Conservation (phyloP, 257 asterid species). For the Penstemon barbatus region DNA sequence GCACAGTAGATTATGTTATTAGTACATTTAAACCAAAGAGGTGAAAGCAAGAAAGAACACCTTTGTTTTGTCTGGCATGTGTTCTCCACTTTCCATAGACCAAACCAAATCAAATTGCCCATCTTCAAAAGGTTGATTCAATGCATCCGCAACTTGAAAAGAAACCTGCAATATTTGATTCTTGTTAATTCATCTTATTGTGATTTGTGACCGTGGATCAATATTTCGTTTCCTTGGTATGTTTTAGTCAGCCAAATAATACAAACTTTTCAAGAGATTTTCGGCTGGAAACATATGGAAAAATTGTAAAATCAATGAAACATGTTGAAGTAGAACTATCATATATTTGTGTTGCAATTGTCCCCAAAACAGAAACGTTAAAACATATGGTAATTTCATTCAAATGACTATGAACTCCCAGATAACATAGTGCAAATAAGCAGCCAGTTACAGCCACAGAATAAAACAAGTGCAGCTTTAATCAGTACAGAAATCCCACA, state of each 20-base stretch:
- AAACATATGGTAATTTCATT: too few relatives aligned
- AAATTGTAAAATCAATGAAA: too few relatives aligned
- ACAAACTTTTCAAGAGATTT: too few relatives aligned
- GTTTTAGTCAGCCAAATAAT: too few relatives aligned
- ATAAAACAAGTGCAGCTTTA: not conserved
- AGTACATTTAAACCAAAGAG: not conserved
- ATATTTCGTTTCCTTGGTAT: too few relatives aligned
- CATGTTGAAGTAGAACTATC: too few relatives aligned
- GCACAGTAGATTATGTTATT: not conserved
- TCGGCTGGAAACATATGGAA: too few relatives aligned
- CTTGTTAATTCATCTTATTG: not conserved
- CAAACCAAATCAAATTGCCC: conserved; percentile 83
- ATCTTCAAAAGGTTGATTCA: conserved; percentile 92
- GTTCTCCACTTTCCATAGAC: conserved; percentile 99
- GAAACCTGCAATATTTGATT: conserved; percentile 52
- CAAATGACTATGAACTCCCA: not conserved
- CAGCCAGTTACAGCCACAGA: not conserved
- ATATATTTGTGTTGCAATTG: too few relatives aligned
- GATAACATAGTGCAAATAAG: not conserved
- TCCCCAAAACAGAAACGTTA: too few relatives aligned
- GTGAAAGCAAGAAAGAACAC: conserved; percentile 34
- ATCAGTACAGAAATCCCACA: not conserved
- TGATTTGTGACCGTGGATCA: not conserved
- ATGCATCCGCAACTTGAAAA: conserved; percentile 93
- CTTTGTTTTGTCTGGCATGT: conserved; percentile 96